Conservation (phyloP, 129 eudicot genomes). For the Flaveria linearis region DNA sequence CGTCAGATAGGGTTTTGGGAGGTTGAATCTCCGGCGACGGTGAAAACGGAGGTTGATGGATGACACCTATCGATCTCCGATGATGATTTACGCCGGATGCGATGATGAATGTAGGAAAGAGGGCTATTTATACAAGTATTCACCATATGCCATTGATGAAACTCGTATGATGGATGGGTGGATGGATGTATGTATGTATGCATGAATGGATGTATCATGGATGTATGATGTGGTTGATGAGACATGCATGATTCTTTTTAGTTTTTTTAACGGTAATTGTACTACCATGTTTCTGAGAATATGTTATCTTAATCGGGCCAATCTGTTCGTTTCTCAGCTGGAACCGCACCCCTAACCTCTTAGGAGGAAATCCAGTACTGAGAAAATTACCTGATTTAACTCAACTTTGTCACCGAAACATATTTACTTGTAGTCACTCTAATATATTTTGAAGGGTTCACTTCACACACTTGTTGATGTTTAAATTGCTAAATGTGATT, state of each 20-base stretch:
- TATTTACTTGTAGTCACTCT: too few relatives aligned
- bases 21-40: constrained; percentile 25
- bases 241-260: background rate
- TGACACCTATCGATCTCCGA: background rate
- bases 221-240: background rate
- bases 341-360: too few relatives aligned
- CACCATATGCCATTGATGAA: constrained; percentile 32
- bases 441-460: too few relatives aligned
- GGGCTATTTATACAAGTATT: constrained; percentile 43
- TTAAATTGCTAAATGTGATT: background rate
- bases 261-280: too few relatives aligned
- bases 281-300: too few relatives aligned
- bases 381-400: too few relatives aligned
- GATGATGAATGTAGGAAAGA: constrained; percentile 27
- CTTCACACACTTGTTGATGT: background rate
- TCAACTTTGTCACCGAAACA: too few relatives aligned
- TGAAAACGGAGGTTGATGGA: constrained; percentile 17
- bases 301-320: too few relatives aligned
- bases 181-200: background rate
- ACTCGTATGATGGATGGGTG: background rate
- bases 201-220: background rate
- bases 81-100: constrained; percentile 30
- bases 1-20: constrained; percentile 23
- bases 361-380: too few relatives aligned
- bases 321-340: too few relatives aligned